These are phyloP conservation scores for Rosa persica DNA, from an alignment of 306 rosid species.

Conservation along the genomic window DNA sequence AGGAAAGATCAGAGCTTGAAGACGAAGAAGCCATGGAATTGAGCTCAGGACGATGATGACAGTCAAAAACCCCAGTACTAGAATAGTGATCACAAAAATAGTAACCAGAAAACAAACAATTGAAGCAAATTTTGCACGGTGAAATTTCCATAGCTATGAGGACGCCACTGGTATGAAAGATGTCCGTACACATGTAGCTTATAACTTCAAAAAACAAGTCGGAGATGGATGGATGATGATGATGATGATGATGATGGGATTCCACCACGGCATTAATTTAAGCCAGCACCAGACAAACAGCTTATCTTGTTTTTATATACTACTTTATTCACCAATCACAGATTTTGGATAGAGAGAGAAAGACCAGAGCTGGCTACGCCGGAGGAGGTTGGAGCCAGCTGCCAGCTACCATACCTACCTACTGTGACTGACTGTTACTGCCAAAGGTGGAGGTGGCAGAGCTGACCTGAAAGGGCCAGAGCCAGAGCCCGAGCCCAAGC, in stretches of 20 bases:
- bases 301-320: not conserved
- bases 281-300: not conserved
- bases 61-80: not conserved
- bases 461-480: not conserved
- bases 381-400: not conserved
- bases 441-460: not conserved
- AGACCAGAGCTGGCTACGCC: not conserved
- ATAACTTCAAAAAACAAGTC: not conserved
- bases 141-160: not conserved
- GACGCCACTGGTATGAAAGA: not conserved
- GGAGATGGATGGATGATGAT: not conserved
- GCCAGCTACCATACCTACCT: not conserved
- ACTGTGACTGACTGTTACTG: too few species aligned
- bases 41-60: not conserved
- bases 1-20: not conserved
- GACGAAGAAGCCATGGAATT: not conserved
- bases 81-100: not conserved
- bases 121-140: not conserved
- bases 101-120: too few species aligned
- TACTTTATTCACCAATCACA: not conserved
- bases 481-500: not conserved
- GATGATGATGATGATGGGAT: not conserved
- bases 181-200: constrained; percentile 10
- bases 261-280: constrained; percentile 10
- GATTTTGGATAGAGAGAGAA: not conserved